These are phyloP conservation scores for Nakazawaea wyomingensis DNA, from an alignment of 805 yeast species.

Conservation along the genomic window DNA sequence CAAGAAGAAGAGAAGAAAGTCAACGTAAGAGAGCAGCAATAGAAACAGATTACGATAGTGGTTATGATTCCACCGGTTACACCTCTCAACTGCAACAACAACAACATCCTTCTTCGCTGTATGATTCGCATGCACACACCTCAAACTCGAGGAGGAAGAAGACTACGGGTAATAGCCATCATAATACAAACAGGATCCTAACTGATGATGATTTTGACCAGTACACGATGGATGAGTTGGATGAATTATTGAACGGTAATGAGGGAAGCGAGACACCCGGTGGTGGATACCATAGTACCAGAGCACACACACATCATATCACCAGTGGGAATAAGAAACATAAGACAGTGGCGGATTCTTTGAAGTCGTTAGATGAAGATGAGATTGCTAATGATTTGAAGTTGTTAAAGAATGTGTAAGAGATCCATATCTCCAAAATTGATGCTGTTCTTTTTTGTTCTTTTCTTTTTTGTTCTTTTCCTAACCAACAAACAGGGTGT, in stretches of 20 bases:
- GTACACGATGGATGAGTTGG: conserved; percentile 12
- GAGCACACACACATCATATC: conserved; percentile 3
- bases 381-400: conserved; percentile 9
- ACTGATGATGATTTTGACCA: conserved; percentile 12
- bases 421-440: no score
- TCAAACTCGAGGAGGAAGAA: background rate
- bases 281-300: conserved; percentile 9
- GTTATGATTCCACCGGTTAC: conserved; percentile 28
- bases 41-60: conserved; percentile 26
- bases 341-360: conserved; percentile 10
- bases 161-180: background rate
- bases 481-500: no score
- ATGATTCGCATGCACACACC: background rate
- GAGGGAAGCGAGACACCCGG: conserved; percentile 3
- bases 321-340: conserved; percentile 7
- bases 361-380: conserved; percentile 8
- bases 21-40: conserved; percentile 23
- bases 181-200: background rate
- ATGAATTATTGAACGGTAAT: conserved; percentile 10
- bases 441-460: no score
- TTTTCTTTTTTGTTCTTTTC: no score
- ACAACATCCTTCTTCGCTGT: background rate
- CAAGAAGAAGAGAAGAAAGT: conserved; percentile 35
- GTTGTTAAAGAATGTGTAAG: conserved; percentile 4
- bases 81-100: conserved; percentile 15